Evolutionary conservation across 1,284 basidiomycete genomes (phyloP).

Genomic region (Rhodofomes roseus): DNA sequence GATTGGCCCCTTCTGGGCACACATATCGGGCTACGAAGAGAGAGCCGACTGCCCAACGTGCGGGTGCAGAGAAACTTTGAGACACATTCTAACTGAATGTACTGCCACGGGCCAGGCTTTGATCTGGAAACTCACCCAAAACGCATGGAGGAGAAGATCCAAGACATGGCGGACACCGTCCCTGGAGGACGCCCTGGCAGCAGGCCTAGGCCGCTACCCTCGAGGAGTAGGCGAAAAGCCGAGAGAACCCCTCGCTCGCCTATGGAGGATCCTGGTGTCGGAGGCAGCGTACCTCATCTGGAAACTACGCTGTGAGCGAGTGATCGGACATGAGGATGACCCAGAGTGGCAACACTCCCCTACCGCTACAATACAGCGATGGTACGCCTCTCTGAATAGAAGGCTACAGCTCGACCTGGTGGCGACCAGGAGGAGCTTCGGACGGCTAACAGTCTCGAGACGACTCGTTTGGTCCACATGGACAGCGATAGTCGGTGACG

Average conservation of each 20-base stretch:
- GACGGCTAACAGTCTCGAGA: not conserved
- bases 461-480: too few relatives aligned
- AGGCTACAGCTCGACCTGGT: not conserved
- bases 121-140: not conserved
- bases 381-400: not conserved
- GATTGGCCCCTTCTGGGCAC: slow-evolving; percentile 26
- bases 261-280: not conserved
- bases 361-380: not conserved
- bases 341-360: not conserved
- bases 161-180: not conserved
- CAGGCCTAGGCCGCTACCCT: not conserved
- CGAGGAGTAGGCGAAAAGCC: not conserved
- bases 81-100: not conserved
- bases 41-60: not conserved
- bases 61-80: not conserved
- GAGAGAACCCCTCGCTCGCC: slow-evolving; percentile 14
- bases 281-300: not conserved
- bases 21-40: slow-evolving; percentile 13
- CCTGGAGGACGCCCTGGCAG: not conserved
- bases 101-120: not conserved
- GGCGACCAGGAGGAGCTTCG: not conserved
- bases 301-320: not conserved
- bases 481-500: too few relatives aligned
- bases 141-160: not conserved
- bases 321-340: not conserved